A percentile compares a stretch with the other conserved stretches of the same genome.
Evolutionary conservation across 164 flowering plant species (phyloP).

Genomic region (Dillenia turbinata): DNA sequence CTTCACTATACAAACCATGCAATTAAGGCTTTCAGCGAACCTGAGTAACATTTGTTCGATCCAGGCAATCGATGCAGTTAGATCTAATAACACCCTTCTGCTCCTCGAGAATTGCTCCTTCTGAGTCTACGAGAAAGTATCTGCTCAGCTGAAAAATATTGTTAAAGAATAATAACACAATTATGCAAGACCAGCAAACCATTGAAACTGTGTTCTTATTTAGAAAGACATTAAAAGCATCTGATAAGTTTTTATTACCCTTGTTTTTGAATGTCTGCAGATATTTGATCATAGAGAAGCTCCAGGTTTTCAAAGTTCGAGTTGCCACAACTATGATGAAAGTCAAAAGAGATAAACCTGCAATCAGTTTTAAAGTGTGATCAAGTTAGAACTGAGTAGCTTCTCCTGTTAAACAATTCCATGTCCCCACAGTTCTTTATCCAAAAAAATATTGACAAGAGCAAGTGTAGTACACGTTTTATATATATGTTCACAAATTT

Average conservation of each 20-base stretch:
- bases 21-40: slow-evolving; percentile 26
- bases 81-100: slow-evolving; percentile 79
- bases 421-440: too few relatives aligned
- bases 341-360: slow-evolving; percentile 91
- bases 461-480: too few relatives aligned
- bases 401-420: too few relatives aligned
- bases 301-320: slow-evolving; percentile 64
- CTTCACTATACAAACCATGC: too few relatives aligned
- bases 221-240: background rate
- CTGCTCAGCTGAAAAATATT: slow-evolving; percentile 83
- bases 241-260: slow-evolving; percentile 48
- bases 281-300: slow-evolving; percentile 66
- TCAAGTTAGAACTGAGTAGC: slow-evolving; percentile 1
- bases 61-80: slow-evolving; percentile 97
- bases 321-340: slow-evolving; percentile 72
- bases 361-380: slow-evolving; percentile 4
- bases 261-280: slow-evolving; percentile 66
- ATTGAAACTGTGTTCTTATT: slow-evolving; percentile 14
- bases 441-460: too few relatives aligned
- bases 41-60: slow-evolving; percentile 97
- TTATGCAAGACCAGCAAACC: slow-evolving; percentile 29
- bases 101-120: slow-evolving; percentile 58
- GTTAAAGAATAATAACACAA: slow-evolving; percentile 44
- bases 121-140: slow-evolving; percentile 65
- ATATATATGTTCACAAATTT: too few relatives aligned